Evolutionary conservation across 140 eudicot species (phyloP).

Genomic region (Oenanthe javanica): DNA sequence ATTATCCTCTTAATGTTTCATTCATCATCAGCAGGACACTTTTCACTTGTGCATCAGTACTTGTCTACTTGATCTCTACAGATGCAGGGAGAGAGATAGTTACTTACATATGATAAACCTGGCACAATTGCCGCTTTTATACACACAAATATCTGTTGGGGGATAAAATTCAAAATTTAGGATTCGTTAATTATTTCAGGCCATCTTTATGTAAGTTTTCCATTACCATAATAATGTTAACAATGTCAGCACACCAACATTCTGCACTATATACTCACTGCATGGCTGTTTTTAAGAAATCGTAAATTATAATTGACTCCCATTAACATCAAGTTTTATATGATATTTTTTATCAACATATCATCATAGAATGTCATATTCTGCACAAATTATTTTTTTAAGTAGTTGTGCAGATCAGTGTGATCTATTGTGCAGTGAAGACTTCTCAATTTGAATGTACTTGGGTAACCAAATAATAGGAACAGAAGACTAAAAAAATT

Average conservation of each 20-base stretch:
- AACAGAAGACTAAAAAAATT: neutral
- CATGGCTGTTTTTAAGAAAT: neutral
- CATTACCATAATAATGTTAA: neutral
- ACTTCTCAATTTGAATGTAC: neutral
- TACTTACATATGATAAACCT: neutral
- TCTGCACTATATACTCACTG: neutral
- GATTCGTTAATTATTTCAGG: neutral
- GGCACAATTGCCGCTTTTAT: neutral
- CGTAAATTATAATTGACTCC: no score
- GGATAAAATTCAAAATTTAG: neutral
- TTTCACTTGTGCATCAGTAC: constrained; percentile 45
- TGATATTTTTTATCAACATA: neutral
- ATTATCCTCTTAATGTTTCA: constrained; percentile 53
- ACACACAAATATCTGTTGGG: constrained; percentile 8
- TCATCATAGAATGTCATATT: neutral
- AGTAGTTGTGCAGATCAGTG: neutral
- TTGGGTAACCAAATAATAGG: neutral
- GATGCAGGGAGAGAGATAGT: neutral
- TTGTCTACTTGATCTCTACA: constrained; percentile 41
- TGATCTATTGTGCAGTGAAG: neutral
- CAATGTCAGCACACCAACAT: neutral
- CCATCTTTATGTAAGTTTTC: neutral
- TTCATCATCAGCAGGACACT: constrained; percentile 40
- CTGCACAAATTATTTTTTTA: neutral
- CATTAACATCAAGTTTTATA: neutral